Evolutionary conservation across 2,329 filamentous ascomycete species (phyloP).

Genomic region (Pyricularia grisea): DNA sequence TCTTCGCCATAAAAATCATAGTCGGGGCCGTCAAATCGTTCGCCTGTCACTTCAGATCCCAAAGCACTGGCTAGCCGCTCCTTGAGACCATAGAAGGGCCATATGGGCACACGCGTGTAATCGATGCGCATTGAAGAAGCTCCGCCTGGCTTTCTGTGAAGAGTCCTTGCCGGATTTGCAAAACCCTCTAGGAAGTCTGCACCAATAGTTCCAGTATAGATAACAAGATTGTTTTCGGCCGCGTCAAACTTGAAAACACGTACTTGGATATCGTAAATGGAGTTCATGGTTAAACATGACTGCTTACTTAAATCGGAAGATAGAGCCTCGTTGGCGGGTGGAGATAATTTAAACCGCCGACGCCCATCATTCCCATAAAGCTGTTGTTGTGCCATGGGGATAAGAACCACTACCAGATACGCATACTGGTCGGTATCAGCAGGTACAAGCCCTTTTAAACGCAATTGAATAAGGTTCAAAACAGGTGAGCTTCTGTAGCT

Average conservation of each 20-base stretch:
- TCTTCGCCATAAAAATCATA: slow-evolving; percentile 8
- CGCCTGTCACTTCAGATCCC: slow-evolving; percentile 39
- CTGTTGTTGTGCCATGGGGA: slow-evolving; percentile 47
- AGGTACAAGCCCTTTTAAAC: slow-evolving; percentile 37
- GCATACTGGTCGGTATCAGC: slow-evolving; percentile 39
- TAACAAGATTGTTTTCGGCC: slow-evolving; percentile 36
- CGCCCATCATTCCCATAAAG: slow-evolving; percentile 27
- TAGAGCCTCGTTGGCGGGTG: neutral
- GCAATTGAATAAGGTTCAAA: slow-evolving; percentile 32
- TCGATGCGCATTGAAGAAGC: slow-evolving; percentile 22
- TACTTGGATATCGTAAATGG: slow-evolving; percentile 38
- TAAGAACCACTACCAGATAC: slow-evolving; percentile 39
- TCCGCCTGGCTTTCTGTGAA: slow-evolving; percentile 5
- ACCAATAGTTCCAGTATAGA: slow-evolving; percentile 42
- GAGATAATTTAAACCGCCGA: neutral
- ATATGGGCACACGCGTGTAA: slow-evolving; percentile 38
- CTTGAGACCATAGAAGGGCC: slow-evolving; percentile 45
- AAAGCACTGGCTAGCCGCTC: slow-evolving; percentile 45
- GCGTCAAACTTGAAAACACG: slow-evolving; percentile 42
- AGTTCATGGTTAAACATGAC: neutral
- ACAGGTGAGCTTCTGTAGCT: slow-evolving; percentile 34
- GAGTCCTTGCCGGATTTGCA: slow-evolving; percentile 32
- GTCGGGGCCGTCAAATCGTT: slow-evolving; percentile 13
- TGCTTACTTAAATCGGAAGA: slow-evolving; percentile 3
- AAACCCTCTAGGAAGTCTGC: slow-evolving; percentile 40